Evolutionary conservation across 805 yeast genomes (phyloP).

Genomic region (Starmera pachycereana): DNA sequence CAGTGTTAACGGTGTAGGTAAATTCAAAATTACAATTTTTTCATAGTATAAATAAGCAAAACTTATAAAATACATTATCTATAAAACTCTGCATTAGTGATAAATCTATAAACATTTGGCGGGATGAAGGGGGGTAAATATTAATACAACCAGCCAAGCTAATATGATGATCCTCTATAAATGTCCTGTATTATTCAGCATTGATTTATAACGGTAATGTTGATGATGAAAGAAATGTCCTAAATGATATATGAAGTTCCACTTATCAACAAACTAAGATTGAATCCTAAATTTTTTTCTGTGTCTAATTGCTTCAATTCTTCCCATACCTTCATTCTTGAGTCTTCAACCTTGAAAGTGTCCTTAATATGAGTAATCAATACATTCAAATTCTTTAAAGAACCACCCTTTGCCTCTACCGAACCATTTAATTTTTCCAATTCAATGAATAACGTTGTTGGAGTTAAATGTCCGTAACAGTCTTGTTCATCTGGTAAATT

Average conservation of each 20-base stretch:
- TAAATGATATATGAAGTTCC: constrained; percentile 34
- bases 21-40: too few relatives aligned
- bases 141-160: too few relatives aligned
- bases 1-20: too few relatives aligned
- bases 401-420: constrained; percentile 3
- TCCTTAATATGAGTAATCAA: constrained; percentile 38
- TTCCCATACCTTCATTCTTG: constrained; percentile 41
- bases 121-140: too few relatives aligned
- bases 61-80: too few relatives aligned
- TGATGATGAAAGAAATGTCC: neutral
- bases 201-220: neutral
- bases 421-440: constrained; percentile 23
- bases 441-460: constrained; percentile 50
- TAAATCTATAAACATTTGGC: too few relatives aligned
- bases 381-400: constrained; percentile 14
- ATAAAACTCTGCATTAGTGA: too few relatives aligned
- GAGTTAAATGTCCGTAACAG: constrained; percentile 76
- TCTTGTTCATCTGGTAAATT: constrained; percentile 33
- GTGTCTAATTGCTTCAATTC: constrained; percentile 39
- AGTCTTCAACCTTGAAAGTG: constrained; percentile 32
- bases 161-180: too few relatives aligned
- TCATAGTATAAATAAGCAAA: too few relatives aligned
- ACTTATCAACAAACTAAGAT: constrained; percentile 42
- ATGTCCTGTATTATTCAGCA: too few relatives aligned
- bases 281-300: constrained; percentile 28